A percentile compares a stretch with the other conserved stretches of the same genome.
Evolutionary conservation across 805 yeast genomes (phyloP).

Genomic region (Jamesozyma hellenica): DNA sequence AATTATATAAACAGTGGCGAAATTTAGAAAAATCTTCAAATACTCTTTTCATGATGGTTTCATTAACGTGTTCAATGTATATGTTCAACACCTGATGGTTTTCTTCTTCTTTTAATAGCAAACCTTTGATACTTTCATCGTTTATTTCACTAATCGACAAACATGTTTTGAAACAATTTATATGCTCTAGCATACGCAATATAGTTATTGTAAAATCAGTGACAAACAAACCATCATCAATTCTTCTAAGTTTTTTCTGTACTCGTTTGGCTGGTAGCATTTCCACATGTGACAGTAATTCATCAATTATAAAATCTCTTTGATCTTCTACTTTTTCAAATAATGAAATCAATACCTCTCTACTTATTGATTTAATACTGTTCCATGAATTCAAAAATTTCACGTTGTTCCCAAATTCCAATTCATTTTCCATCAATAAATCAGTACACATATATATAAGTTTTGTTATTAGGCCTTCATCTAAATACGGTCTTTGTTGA

Average conservation of each 20-base stretch:
- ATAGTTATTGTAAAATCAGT: slow-evolving; percentile 26
- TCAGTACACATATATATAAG: slow-evolving; percentile 42
- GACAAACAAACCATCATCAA: slow-evolving; percentile 10
- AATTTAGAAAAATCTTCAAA: slow-evolving; percentile 22
- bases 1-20: slow-evolving; percentile 38
- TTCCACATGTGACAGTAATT: slow-evolving; percentile 43
- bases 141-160: background rate
- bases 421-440: slow-evolving; percentile 15
- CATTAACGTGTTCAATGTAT: slow-evolving; percentile 19
- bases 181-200: slow-evolving; percentile 17
- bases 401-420: slow-evolving; percentile 6
- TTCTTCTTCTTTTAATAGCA: slow-evolving; percentile 5
- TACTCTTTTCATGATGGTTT: slow-evolving; percentile 16
- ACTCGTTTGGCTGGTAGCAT: slow-evolving; percentile 38
- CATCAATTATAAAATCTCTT: slow-evolving; percentile 49
- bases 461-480: slow-evolving; percentile 47
- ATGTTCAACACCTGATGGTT: slow-evolving; percentile 2
- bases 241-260: slow-evolving; percentile 16
- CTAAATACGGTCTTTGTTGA: slow-evolving; percentile 23
- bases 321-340: slow-evolving; percentile 41
- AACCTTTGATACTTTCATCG: slow-evolving; percentile 1
- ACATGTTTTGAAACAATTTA: slow-evolving; percentile 12
- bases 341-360: slow-evolving; percentile 28
- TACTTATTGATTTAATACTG: slow-evolving; percentile 12
- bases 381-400: slow-evolving; percentile 14